Base-by-base conservation (phyloP, 139 green algal species). In the Chlorella sp. region DNA sequence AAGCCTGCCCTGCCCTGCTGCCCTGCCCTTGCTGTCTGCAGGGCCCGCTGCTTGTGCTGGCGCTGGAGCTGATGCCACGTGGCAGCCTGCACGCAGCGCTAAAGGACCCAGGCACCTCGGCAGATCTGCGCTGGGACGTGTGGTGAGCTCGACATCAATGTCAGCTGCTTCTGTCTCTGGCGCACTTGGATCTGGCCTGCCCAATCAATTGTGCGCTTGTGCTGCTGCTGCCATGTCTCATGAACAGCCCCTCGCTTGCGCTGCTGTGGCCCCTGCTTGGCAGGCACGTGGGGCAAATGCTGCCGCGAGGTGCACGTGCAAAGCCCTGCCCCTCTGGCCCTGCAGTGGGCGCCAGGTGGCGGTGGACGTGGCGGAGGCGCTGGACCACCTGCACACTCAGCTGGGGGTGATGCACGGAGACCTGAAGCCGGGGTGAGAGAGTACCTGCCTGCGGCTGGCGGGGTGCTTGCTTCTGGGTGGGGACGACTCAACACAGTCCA, bases 321-420 rank as follows among this genome's bases (percentile, higher is more conserved):
- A 57, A 5, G 48, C 48, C 5, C 48, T 57, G 48, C 9, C 48
- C n/a, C 9, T 57, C 48, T 57, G 64, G 11, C 64, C 21, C 64
- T 81, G 15, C 75, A 81, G 75, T 21, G 75, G 75, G 7, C 75
- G 75, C 34, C 75, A 53, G 34, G 34, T 42, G 34, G 75, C 75
- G 34, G 34, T 81, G 75, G 75, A 81, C n/a, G 24, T 81, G 15
- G 75, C 75, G 1, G 75, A 81, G n/a, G 75, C n/a, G 3, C 75
- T 81, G 34, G 16, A 81, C 75, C 75, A 81, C 30, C 75, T 81
- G 75, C 75, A 81, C 75, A 81, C 75, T 11, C 75, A 36, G 75
- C 75, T 53, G 15, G 34, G 75, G n/a, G 40, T 48, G 12, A 18
- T 48, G 75, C 75, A 81, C 75, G 36, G n/a, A 0, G 75, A 81